Conservation (phyloP, 108 stramenopile genomes). For the Chaetoceros muelleri region DNA sequence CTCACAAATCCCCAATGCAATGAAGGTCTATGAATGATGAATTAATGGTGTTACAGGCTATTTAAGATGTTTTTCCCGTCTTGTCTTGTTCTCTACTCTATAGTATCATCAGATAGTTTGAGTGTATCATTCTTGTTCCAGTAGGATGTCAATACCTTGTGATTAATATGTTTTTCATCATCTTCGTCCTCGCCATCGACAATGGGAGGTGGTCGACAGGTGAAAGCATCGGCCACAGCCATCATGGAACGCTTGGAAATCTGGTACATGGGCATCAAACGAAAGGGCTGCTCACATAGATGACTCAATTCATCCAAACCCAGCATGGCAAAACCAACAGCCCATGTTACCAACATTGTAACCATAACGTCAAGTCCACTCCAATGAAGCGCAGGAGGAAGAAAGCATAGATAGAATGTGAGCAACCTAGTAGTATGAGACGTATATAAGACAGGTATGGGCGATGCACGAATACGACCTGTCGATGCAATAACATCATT, state of each 20-base stretch:
- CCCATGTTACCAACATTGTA: conserved; percentile 9
- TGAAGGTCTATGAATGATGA: no score
- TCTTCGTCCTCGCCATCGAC: conserved; percentile 10
- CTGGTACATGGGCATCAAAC: conserved; percentile 34
- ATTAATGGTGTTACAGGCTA: no score
- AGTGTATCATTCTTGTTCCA: not conserved
- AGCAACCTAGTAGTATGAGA: conserved; percentile 27
- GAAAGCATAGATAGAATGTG: conserved; percentile 27
- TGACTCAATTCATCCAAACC: conserved; percentile 41
- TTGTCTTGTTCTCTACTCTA: not conserved
- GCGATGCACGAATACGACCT: conserved; percentile 28
- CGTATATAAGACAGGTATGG: conserved; percentile 37
- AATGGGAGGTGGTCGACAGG: conserved; percentile 22
- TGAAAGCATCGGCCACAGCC: conserved; percentile 33
- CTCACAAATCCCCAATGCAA: no score
- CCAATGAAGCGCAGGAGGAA: conserved; percentile 26
- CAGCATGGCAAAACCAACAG: conserved; percentile 40
- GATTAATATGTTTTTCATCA: not conserved
- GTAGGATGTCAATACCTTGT: not conserved
- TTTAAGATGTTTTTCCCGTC: no score
- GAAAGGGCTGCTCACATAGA: conserved; percentile 40
- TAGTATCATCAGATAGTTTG: not conserved
- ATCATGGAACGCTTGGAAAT: conserved; percentile 24
- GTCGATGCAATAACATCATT: conserved; percentile 18
- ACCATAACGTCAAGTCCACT: conserved; percentile 12